These are phyloP conservation scores for Cutaneotrichosporon sp. DNA, from an alignment of 1,284 basidiomycete species.

Conservation along the genomic window DNA sequence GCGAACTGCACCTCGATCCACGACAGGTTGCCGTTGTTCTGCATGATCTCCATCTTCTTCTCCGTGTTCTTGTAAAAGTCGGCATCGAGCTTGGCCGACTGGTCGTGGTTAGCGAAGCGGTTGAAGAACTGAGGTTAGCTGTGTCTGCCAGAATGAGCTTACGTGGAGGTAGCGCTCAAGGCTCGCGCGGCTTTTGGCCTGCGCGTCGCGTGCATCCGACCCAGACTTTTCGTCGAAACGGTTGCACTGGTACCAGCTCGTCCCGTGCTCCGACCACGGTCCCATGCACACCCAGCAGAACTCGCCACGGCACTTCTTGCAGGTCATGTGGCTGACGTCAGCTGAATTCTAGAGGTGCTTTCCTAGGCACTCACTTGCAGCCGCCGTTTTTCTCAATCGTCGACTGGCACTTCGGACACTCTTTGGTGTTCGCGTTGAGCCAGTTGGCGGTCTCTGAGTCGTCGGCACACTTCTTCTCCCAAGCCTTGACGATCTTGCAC, in stretches of 20 bases:
- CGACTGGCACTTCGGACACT: constrained; percentile 90
- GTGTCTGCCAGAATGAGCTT: constrained; percentile 46
- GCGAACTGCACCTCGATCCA: constrained; percentile 99
- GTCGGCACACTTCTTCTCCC: constrained; percentile 96
- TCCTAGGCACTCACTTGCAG: constrained; percentile 74
- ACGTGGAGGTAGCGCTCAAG: constrained; percentile 96
- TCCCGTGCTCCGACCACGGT: constrained; percentile 96
- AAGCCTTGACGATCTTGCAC: constrained; percentile 83
- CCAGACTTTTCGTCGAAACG: constrained; percentile 93
- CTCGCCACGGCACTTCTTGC: constrained; percentile 94
- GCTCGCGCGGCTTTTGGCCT: constrained; percentile 80
- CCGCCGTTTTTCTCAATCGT: constrained; percentile 99
- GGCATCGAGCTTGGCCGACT: constrained; percentile 90
- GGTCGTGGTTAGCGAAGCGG: constrained; percentile 97
- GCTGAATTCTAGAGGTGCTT: background rate
- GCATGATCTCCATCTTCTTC: constrained; percentile 99
- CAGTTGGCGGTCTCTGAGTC: constrained; percentile 98
- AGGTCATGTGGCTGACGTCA: constrained; percentile 88
- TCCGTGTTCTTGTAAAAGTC: constrained; percentile 92
- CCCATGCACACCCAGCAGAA: constrained; percentile 70
- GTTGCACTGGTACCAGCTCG: constrained; percentile 97
- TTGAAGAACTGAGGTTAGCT: constrained; percentile 72
- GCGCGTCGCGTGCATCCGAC: constrained; percentile 81
- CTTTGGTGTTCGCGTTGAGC: constrained; percentile 99
- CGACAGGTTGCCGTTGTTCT: constrained; percentile 81